Evolutionary conservation across 2,329 filamentous ascomycete species (phyloP).

Genomic region (Calycina herbarum): DNA sequence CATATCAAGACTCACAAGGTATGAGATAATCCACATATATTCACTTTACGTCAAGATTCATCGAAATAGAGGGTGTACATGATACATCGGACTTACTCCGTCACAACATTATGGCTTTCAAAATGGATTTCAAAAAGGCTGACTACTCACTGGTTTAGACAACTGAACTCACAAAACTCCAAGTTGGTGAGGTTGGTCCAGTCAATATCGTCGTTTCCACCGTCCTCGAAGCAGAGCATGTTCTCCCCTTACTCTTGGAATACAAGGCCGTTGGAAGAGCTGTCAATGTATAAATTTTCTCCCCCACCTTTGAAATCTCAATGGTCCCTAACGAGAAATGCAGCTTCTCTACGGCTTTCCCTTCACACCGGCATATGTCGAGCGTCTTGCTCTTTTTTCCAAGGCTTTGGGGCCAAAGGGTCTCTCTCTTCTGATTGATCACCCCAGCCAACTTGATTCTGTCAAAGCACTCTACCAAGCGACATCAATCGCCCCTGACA

Average conservation of each 20-base stretch:
- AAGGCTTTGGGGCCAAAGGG: slow-evolving; percentile 54
- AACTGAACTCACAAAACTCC: slow-evolving; percentile 62
- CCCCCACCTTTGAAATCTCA: slow-evolving; percentile 3
- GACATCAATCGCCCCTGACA: slow-evolving; percentile 49
- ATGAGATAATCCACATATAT: slow-evolving; percentile 19
- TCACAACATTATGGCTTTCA: not conserved
- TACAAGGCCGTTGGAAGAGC: slow-evolving; percentile 53
- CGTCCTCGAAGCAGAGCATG: slow-evolving; percentile 68
- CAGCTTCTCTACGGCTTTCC: slow-evolving; percentile 64
- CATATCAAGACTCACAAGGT: slow-evolving; percentile 87
- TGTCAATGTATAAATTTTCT: slow-evolving; percentile 54
- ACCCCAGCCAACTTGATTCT: slow-evolving; percentile 58
- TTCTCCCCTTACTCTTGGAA: slow-evolving; percentile 60
- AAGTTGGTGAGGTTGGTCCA: slow-evolving; percentile 59
- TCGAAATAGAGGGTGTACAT: not conserved
- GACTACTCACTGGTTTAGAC: slow-evolving; percentile 49
- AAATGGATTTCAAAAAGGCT: not conserved
- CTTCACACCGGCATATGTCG: slow-evolving; percentile 58
- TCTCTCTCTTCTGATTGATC: slow-evolving; percentile 69
- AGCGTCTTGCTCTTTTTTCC: slow-evolving; percentile 59
- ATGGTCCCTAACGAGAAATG: slow-evolving; percentile 6
- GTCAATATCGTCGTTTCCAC: slow-evolving; percentile 71
- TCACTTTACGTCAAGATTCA: not conserved
- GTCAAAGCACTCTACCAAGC: slow-evolving; percentile 45
- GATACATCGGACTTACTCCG: not conserved